Evolutionary conservation across 1,139 yeast genomes (phyloP).

Genomic region (Eremothecium cymbalariae): DNA sequence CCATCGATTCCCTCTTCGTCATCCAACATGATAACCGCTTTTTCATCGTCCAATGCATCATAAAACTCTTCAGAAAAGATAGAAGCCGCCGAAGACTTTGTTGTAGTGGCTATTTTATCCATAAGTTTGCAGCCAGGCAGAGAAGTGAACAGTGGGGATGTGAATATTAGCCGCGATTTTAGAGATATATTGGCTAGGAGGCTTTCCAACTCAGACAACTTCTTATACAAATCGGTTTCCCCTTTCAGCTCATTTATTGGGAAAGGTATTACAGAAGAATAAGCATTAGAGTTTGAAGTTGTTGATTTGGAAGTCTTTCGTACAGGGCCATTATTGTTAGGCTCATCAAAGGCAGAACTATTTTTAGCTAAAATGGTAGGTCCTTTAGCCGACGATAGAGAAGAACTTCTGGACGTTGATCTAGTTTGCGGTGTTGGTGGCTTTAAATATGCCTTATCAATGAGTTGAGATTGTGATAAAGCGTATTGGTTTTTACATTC

Average conservation of each 20-base stretch:
- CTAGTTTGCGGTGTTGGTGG: conserved; percentile 1
- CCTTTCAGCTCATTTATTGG: no score
- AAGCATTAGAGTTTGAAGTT: no score
- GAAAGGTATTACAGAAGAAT: no score
- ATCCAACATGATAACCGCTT: conserved; percentile 29
- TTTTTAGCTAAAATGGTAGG: conserved; percentile 8
- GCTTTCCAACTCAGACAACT: conserved; percentile 21
- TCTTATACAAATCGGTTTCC: conserved; percentile 22
- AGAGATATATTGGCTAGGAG: conserved; percentile 5
- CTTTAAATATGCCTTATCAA: no score
- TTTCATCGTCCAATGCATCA: conserved; percentile 29
- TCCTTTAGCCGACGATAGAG: conserved; percentile 11
- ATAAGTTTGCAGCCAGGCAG: not conserved
- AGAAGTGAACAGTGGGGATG: conserved; percentile 2
- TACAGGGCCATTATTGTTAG: no score
- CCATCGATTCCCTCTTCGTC: conserved; percentile 25
- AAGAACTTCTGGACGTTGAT: conserved; percentile 10
- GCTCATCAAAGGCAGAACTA: conserved; percentile 4
- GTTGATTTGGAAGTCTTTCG: no score
- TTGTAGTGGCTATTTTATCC: conserved; percentile 1
- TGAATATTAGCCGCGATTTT: conserved; percentile 1
- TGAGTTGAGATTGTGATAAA: no score
- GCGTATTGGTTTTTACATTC: conserved; percentile 8
- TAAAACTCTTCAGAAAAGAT: conserved; percentile 26
- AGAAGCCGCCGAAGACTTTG: conserved; percentile 15